phyloP scores from a whole-genome alignment of 257 asterid genomes.

The Salvia rosmarinus region DNA sequence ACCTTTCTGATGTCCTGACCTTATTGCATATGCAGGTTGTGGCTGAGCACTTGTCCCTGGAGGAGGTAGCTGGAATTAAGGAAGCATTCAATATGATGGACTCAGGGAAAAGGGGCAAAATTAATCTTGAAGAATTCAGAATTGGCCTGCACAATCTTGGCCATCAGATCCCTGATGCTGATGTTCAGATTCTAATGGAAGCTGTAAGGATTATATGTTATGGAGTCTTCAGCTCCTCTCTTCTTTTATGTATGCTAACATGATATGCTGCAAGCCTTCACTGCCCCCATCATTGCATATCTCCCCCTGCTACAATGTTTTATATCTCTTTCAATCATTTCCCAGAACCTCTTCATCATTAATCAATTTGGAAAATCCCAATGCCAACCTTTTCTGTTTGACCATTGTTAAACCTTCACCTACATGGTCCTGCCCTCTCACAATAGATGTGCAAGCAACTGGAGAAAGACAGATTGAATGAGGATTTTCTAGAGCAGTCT shows the following conservation, averaged over 20 bases:
- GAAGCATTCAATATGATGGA: conserved; percentile 72
- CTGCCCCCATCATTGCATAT: background rate
- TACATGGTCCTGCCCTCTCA: background rate
- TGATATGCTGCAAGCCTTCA: background rate
- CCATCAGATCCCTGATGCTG: conserved; percentile 68
- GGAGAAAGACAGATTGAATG: background rate
- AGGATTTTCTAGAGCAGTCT: background rate
- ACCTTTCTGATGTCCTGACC: conserved; percentile 24
- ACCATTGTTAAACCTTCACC: background rate
- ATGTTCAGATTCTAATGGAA: conserved; percentile 72
- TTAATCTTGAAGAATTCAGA: conserved; percentile 58
- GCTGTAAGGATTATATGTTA: conserved; percentile 53
- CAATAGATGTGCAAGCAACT: background rate
- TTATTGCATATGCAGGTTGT: conserved; percentile 51
- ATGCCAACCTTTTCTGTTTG: background rate
- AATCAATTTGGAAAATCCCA: background rate
- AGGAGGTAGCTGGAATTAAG: conserved; percentile 75
- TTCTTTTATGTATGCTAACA: background rate
- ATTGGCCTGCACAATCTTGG: conserved; percentile 62
- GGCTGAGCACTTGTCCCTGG: conserved; percentile 72
- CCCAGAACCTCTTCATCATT: background rate
- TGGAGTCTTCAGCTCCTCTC: background rate
- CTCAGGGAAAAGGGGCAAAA: conserved; percentile 54
- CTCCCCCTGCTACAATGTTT: background rate
- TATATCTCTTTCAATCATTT: background rate